Conservation (phyloP, 805 yeast species). For the Sungouiozyma ichnusensis region DNA sequence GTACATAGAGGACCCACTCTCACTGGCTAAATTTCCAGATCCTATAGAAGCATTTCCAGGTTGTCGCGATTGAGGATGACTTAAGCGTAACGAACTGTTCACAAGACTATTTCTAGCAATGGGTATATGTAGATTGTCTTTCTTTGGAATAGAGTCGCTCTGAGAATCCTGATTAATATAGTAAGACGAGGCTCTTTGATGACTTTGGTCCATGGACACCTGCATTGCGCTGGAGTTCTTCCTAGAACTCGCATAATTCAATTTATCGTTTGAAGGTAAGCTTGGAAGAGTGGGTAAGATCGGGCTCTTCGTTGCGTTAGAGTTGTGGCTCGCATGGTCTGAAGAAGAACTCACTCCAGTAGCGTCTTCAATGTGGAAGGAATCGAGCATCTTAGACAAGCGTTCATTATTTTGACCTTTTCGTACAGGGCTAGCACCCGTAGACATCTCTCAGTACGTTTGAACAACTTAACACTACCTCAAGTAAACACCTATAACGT, state of each 20-base stretch:
- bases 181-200: neutral
- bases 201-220: no score
- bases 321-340: neutral
- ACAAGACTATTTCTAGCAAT: neutral
- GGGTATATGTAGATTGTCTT: neutral
- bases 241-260: constrained; percentile 1
- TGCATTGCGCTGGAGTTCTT: no score
- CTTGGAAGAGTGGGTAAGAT: neutral
- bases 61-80: neutral
- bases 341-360: neutral
- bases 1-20: constrained; percentile 5
- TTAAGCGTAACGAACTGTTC: neutral
- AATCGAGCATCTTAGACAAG: neutral
- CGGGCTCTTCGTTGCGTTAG: neutral
- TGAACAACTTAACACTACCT: no score
- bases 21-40: constrained; percentile 15
- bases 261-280: constrained; percentile 1
- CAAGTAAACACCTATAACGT: no score
- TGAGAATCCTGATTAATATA: neutral
- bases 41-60: constrained; percentile 8
- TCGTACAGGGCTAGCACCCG: neutral
- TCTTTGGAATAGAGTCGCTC: neutral
- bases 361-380: neutral
- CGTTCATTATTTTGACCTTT: neutral
- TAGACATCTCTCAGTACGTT: neutral